These are phyloP conservation scores for Geotrichum bryndzae DNA, from an alignment of 1,139 yeast species.

Conservation along the genomic window DNA sequence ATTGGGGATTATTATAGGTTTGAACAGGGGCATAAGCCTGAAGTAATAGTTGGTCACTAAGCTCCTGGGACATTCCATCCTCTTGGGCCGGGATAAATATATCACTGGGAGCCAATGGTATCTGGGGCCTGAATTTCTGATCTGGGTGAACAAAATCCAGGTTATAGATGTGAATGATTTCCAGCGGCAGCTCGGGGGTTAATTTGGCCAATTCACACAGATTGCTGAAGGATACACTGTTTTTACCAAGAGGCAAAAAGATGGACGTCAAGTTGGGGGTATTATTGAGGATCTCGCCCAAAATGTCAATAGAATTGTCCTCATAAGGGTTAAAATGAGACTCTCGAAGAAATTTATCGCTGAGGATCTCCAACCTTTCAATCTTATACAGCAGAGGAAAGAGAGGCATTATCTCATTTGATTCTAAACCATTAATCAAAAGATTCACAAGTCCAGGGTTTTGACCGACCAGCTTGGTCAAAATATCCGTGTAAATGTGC, in stretches of 20 bases:
- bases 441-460: not conserved
- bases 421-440: not conserved
- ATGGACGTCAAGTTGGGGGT: not conserved
- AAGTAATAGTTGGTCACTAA: not conserved
- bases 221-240: not conserved
- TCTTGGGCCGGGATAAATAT: not conserved
- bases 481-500: not conserved
- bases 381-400: not conserved
- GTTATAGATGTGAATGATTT: not conserved
- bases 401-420: not conserved
- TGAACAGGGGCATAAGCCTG: not conserved
- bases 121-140: not conserved
- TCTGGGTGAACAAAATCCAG: not conserved
- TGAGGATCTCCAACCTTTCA: not conserved
- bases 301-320: not conserved
- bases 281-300: not conserved
- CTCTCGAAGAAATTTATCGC: not conserved
- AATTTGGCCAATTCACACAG: not conserved
- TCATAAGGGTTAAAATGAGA: not conserved
- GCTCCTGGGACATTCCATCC: not conserved
- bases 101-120: not conserved
- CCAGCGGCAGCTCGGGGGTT: not conserved
- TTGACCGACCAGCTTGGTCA: not conserved
- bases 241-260: not conserved
- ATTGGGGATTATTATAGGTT: not conserved